A percentile compares a stretch with the other conserved stretches of the same genome.
These are phyloP conservation scores for Apiotrichum montevideense DNA, from an alignment of 1,284 basidiomycete genomes.

Conservation along the genomic window DNA sequence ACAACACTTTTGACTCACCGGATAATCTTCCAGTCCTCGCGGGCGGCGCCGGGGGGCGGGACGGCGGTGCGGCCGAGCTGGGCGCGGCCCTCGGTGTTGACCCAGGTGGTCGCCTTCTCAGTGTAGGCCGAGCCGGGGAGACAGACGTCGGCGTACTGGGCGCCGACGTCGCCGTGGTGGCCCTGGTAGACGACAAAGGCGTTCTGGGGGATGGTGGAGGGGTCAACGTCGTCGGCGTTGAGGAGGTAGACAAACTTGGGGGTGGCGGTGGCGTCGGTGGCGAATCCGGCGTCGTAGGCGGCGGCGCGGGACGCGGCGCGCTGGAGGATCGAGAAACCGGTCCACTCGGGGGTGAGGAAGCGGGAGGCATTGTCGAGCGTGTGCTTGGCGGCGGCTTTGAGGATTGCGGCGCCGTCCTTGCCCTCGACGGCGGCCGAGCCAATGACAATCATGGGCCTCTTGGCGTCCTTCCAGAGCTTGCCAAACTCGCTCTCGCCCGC, in stretches of 20 bases:
- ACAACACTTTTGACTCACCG: constrained; percentile 44
- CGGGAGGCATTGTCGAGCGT: constrained; percentile 69
- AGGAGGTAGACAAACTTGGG: constrained; percentile 97
- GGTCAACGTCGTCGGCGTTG: constrained; percentile 90
- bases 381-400: constrained; percentile 71
- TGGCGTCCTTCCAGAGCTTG: constrained; percentile 80
- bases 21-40: constrained; percentile 99
- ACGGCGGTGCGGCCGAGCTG: constrained; percentile 91
- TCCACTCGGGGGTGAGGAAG: constrained; percentile 86
- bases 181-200: constrained; percentile 99
- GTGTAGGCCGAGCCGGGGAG: constrained; percentile 92
- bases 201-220: constrained; percentile 81
- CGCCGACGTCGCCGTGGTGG: constrained; percentile 95
- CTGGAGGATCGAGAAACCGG: constrained; percentile 89
- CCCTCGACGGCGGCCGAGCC: constrained; percentile 85
- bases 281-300: constrained; percentile 91
- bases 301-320: constrained; percentile 85
- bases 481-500: constrained; percentile 56
- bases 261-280: constrained; percentile 66
- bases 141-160: constrained; percentile 92
- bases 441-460: constrained; percentile 89
- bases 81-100: constrained; percentile 93
- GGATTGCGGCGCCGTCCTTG: constrained; percentile 72
- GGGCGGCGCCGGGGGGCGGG: constrained; percentile 84
- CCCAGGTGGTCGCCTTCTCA: constrained; percentile 90